phyloP scores from a whole-genome alignment of 106 monocot genomes.

The Acanthochlamys bracteata region DNA sequence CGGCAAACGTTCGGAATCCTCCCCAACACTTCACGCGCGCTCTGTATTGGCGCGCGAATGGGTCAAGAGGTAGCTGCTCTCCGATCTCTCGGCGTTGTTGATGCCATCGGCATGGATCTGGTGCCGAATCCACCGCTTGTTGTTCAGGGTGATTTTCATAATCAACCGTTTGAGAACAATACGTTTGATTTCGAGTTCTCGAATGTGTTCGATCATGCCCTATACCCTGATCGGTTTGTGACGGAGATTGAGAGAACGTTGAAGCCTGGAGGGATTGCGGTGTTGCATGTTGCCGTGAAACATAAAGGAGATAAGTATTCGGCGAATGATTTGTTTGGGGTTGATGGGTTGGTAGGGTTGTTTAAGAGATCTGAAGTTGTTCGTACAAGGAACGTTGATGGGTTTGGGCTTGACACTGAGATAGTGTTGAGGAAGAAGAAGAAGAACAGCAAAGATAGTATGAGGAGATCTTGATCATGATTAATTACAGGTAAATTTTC shows the following conservation, averaged over 20 bases:
- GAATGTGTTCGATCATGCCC: slow-evolving; percentile 94
- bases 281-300: slow-evolving; percentile 57
- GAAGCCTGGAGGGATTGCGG: slow-evolving; percentile 46
- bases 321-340: slow-evolving; percentile 61
- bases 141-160: slow-evolving; percentile 71
- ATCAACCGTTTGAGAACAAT: slow-evolving; percentile 54
- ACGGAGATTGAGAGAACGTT: slow-evolving; percentile 81
- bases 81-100: slow-evolving; percentile 37
- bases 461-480: too few relatives aligned
- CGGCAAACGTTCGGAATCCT: slow-evolving; percentile 27
- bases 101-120: slow-evolving; percentile 78
- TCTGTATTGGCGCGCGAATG: slow-evolving; percentile 82
- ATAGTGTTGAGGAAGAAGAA: slow-evolving; percentile 50
- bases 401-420: slow-evolving; percentile 84
- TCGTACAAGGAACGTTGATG: slow-evolving; percentile 49
- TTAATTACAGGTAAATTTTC: too few relatives aligned
- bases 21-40: slow-evolving; percentile 52
- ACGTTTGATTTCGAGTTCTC: slow-evolving; percentile 95
- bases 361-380: slow-evolving; percentile 48
- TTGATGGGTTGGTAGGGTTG: slow-evolving; percentile 45
- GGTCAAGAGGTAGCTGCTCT: slow-evolving; percentile 91
- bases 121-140: slow-evolving; percentile 70
- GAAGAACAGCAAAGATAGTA: too few relatives aligned
- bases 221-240: slow-evolving; percentile 60
- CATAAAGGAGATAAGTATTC: slow-evolving; percentile 75